These are phyloP conservation scores for Bauhinia variegata DNA, from an alignment of 306 rosid species.

Conservation along the genomic window DNA sequence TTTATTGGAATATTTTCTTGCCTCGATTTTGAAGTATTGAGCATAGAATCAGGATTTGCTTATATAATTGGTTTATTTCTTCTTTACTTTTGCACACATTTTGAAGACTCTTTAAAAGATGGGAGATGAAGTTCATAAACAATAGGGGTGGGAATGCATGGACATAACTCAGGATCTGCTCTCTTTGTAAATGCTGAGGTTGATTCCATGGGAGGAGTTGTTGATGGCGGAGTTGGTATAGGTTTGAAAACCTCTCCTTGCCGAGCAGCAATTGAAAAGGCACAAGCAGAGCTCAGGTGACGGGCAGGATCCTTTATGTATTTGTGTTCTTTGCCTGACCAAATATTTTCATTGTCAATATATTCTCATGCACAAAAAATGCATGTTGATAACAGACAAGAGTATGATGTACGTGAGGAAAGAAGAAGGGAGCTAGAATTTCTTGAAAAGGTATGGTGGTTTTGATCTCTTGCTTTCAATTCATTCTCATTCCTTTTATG, in stretches of 20 bases:
- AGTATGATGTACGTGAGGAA: slow-evolving; percentile 90
- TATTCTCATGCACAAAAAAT: slow-evolving; percentile 23
- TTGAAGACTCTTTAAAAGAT: slow-evolving; percentile 49
- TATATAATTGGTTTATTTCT: slow-evolving; percentile 21
- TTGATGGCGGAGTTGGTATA: slow-evolving; percentile 93
- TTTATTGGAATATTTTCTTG: no score
- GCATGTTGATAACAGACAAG: slow-evolving; percentile 76
- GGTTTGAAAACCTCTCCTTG: slow-evolving; percentile 95
- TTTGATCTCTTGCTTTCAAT: slow-evolving; percentile 37
- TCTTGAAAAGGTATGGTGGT: slow-evolving; percentile 86
- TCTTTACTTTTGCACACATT: slow-evolving; percentile 28
- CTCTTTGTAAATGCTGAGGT: slow-evolving; percentile 99
- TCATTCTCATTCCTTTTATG: slow-evolving; percentile 16
- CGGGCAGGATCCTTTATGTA: slow-evolving; percentile 25
- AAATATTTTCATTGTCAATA: slow-evolving; percentile 20
- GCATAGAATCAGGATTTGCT: background rate
- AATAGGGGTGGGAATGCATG: slow-evolving; percentile 83
- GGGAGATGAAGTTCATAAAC: slow-evolving; percentile 55
- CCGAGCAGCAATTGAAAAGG: slow-evolving; percentile 90
- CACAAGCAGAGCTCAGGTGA: slow-evolving; percentile 96
- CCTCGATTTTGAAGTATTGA: no score
- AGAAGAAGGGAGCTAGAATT: slow-evolving; percentile 91
- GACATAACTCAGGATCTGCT: slow-evolving; percentile 77
- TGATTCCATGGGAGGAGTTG: slow-evolving; percentile 99
- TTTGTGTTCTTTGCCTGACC: slow-evolving; percentile 32